Base-by-base conservation (phyloP, 495 filamentous ascomycete species). In the Neurospora tetraspora region DNA sequence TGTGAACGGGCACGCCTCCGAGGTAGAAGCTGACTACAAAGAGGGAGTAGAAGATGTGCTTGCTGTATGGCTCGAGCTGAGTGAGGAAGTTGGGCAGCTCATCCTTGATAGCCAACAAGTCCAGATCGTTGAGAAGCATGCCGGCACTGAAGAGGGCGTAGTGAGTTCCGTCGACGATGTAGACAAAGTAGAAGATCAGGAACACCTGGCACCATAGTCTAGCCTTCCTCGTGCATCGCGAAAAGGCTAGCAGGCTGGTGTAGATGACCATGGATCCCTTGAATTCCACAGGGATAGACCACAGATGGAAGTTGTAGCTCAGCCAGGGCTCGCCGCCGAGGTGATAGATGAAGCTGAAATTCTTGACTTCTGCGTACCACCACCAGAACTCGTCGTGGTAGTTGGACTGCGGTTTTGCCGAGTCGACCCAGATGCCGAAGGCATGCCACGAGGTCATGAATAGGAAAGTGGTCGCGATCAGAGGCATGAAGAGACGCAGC, bases 361-460 rank as follows among this genome's bases (percentile, higher is more conserved):
- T 86, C 78, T 89, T 89, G 77, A 89, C 79, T 74, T 89, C 86
- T 42, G 71, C 70, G 73, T 89, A 89, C 85, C 86, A 89, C n/a
- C 81, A 81, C 82, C 81, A 85, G 5, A 88, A 39, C 76, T 88
- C 86, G 16, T 79, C 80, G 18, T 74, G 34, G 72, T 84, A 86
- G 37, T 73, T 85, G 1, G 39, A 18, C 74, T 83, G 70, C 20
- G 75, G 73, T 34, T 80, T 74, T 1, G 78, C 75, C 38, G 71
- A 71, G 34, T 78, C 78, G 37, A 83, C 77, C 76, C 76, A 80
- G 61, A 87, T 76, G 11, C 81, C 79, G 71, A 88, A 85, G 1
- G 81, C 20, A 72, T 90, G 85, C 78, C 83, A 82, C 14, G 82
- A 80, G 3, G 83, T 84, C 79, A 89, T 83, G 77, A 81, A 85